Percentiles rank a stretch among this genome's conserved stretches.
These are phyloP conservation scores for Secale cereale DNA, from an alignment of 176 grass and related monocot species.

Conservation along the genomic window DNA sequence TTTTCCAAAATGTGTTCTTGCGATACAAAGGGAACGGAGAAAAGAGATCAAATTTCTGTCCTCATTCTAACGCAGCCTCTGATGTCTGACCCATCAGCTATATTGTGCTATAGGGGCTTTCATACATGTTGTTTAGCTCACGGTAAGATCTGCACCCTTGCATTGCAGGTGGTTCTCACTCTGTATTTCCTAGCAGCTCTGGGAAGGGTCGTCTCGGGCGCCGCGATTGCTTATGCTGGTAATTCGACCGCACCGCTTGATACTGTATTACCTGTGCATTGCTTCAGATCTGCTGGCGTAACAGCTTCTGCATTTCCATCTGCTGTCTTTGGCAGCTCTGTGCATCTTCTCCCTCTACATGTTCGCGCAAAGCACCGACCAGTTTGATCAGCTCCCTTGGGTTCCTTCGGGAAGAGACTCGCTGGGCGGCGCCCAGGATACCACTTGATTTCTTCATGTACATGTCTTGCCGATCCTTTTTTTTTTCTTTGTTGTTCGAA, in stretches of 20 bases:
- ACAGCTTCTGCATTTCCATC: background rate
- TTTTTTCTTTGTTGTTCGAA: background rate
- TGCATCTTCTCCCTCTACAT: constrained; percentile 79
- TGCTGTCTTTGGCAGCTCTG: constrained; percentile 40
- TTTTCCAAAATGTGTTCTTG: background rate
- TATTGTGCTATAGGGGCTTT: background rate
- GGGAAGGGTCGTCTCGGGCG: constrained; percentile 81
- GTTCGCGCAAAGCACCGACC: constrained; percentile 63
- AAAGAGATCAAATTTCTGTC: background rate
- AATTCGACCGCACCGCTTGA: constrained; percentile 19
- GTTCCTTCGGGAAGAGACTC: constrained; percentile 51
- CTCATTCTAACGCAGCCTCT: background rate
- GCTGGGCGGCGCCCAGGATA: constrained; percentile 39
- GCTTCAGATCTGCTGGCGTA: background rate
- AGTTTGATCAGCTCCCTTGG: constrained; percentile 47
- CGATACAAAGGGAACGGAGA: background rate
- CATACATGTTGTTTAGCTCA: background rate
- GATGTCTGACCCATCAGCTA: background rate
- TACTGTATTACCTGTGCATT: background rate
- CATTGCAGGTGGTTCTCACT: constrained; percentile 65
- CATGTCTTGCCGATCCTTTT: background rate
- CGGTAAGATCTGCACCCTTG: background rate
- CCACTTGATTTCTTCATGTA: constrained; percentile 19
- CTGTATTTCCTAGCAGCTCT: constrained; percentile 78
- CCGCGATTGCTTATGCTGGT: constrained; percentile 87